A percentile compares a stretch with the other conserved stretches of the same genome.
Conservation (phyloP, 805 yeast genomes). For the Candida boleticola region DNA sequence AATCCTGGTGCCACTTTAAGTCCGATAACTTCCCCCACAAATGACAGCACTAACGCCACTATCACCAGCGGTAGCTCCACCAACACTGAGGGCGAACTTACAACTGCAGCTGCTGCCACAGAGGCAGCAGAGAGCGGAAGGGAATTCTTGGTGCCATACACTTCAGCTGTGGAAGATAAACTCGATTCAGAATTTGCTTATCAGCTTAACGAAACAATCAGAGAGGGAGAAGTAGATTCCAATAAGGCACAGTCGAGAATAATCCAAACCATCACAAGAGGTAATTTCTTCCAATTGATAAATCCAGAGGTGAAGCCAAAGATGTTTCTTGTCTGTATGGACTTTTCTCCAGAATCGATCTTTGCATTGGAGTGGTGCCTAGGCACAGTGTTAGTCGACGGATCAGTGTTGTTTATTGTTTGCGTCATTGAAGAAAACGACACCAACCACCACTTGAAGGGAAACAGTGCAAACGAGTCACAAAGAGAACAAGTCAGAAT, state of each 20-base stretch:
- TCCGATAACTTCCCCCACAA: constrained; percentile 2
- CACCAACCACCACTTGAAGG: constrained; percentile 40
- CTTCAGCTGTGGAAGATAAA: constrained; percentile 64
- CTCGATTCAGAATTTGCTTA: constrained; percentile 60
- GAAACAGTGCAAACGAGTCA: constrained; percentile 33
- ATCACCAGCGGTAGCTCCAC: constrained; percentile 11
- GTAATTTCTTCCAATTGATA: constrained; percentile 38
- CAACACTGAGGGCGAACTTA: background rate
- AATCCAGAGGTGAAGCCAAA: constrained; percentile 46
- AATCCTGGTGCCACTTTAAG: background rate
- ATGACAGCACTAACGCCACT: constrained; percentile 14
- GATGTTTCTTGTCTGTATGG: constrained; percentile 75
- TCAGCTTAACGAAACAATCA: constrained; percentile 49
- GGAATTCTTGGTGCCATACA: constrained; percentile 57
- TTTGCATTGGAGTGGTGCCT: constrained; percentile 87
- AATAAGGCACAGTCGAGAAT: constrained; percentile 54
- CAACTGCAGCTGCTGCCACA: constrained; percentile 7
- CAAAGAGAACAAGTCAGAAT: constrained; percentile 35
- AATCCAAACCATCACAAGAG: constrained; percentile 59
- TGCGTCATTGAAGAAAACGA: constrained; percentile 53
- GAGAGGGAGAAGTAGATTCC: constrained; percentile 54
- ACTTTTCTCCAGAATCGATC: constrained; percentile 75
- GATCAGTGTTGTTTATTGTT: constrained; percentile 75
- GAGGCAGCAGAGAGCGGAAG: constrained; percentile 11
- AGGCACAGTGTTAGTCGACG: constrained; percentile 81